A percentile compares a stretch with the other conserved stretches of the same genome.
phyloP scores from a whole-genome alignment of 129 eudicot genomes.

The Tagetes erecta region DNA sequence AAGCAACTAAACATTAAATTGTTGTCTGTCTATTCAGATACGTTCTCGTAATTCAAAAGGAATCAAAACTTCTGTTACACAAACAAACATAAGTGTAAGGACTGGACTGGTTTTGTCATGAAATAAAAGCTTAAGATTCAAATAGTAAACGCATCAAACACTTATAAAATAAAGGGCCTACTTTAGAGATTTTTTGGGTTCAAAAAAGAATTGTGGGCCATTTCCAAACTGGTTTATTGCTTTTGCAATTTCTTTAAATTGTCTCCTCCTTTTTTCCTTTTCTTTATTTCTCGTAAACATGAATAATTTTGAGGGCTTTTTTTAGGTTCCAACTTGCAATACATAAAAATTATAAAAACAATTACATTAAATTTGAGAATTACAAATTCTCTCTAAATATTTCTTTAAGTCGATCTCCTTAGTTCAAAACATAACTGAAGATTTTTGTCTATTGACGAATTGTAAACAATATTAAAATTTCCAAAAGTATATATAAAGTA shows the following conservation, averaged over 20 bases:
- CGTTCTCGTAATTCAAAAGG: background rate
- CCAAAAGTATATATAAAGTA: too few species aligned
- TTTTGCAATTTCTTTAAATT: constrained; percentile 28
- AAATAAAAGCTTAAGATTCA: background rate
- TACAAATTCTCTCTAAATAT: too few species aligned
- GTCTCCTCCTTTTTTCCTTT: constrained; percentile 12
- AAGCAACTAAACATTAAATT: background rate
- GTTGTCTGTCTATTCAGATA: background rate
- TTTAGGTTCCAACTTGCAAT: background rate
- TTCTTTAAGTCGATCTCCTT: too few species aligned
- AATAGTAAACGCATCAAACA: background rate
- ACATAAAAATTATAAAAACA: too few species aligned
- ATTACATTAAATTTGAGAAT: background rate
- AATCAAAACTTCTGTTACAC: background rate
- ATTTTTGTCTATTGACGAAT: too few species aligned
- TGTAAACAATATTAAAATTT: too few species aligned
- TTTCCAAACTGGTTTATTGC: constrained; percentile 17
- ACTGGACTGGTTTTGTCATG: background rate
- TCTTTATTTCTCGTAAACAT: background rate
- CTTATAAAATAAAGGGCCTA: background rate
- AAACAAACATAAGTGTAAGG: background rate
- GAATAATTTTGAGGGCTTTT: constrained; percentile 32
- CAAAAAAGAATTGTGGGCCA: constrained; percentile 19
- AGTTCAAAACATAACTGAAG: too few species aligned
- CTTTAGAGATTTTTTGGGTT: constrained; percentile 27